Conservation (phyloP, 768 basidiomycete genomes). For the Lenzites betulinus region DNA sequence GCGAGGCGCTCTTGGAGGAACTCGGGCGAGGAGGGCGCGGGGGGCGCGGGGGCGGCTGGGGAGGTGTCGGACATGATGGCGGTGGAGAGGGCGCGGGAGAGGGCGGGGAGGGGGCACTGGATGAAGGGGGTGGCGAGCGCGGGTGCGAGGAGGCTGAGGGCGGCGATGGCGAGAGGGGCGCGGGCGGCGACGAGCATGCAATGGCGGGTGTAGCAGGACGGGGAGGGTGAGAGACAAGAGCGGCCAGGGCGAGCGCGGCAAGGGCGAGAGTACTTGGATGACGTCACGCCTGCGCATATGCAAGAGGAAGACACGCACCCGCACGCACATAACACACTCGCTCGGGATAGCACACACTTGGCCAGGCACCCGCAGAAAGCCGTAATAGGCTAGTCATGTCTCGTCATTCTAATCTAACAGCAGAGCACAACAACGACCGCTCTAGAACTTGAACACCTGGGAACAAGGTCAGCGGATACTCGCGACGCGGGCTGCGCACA, state of each 20-base stretch:
- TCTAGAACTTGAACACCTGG: constrained; percentile 29
- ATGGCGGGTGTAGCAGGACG: not conserved
- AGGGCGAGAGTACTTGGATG: not conserved
- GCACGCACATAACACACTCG: too few species aligned
- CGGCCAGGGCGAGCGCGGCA: not conserved
- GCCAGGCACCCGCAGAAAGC: not conserved
- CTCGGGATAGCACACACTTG: not conserved
- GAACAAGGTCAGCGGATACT: not conserved
- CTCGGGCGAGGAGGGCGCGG: constrained; percentile 19
- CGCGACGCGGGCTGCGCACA: not conserved
- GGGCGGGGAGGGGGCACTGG: constrained; percentile 8
- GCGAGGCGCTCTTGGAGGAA: constrained; percentile 29
- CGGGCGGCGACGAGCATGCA: constrained; percentile 6
- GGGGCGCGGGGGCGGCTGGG: constrained; percentile 1
- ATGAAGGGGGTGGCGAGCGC: not conserved
- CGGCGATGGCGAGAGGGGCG: not conserved
- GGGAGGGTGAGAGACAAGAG: not conserved
- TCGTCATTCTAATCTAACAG: not conserved
- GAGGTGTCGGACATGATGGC: constrained; percentile 9
- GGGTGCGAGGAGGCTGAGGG: constrained; percentile 1
- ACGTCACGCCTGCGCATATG: constrained; percentile 4
- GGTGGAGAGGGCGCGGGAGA: constrained; percentile 6
- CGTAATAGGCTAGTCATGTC: not conserved
- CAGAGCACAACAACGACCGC: not conserved
- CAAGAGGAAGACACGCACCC: not conserved